Base-by-base conservation (phyloP, 192 early-diverging fungal genomes). In the Coemansia sp. region DNA sequence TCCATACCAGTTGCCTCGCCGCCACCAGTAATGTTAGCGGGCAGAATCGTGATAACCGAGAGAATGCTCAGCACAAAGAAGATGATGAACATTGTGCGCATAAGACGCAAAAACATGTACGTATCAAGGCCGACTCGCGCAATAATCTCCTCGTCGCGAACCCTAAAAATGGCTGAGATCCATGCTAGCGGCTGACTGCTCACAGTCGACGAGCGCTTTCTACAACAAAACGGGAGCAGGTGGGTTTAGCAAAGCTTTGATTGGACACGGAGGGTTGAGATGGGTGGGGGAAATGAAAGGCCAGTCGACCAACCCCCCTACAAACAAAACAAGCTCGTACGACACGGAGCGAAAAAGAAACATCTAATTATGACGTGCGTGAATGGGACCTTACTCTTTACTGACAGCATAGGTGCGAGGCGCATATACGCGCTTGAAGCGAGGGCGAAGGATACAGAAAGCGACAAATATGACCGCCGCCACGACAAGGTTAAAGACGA, bases 91-190 rank as follows among this genome's bases (percentile, higher is more conserved):
- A 88, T 85, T 59, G 90, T 84, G 32, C 89, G 86, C 58, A 92
- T 86, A 72, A 90, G 91, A 53, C 88, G 87, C 48, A 97, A 62
- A 58, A 91, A 87, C 86, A 94, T 91, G 76, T 89, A 97, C 10
- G 90, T 85, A 73, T 95, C 94, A 21, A 93, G 83, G 0, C 92
- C 90, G 12, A 87, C 86, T 2, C 82, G 85, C 11, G 69, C 63
- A 31, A 91, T 85, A 8, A 92, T 73, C 6, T 84, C 75, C 10
- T 84, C 84, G 57, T 92, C 88, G 25, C 69, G 69, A 55, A 84
- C 76, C 21, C 61, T 68, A n/a, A 92, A 72, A 32, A 86, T 66
- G 1, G 85, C 73, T 12, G 69, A 66, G 60, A 94, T 66, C 91
- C 91, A 94, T 23, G 73, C 71, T 57, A 92, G 77, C 48, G 70